Percentiles rank a stretch among this genome's conserved stretches.
These are phyloP conservation scores for Gynandropsis gynandra DNA, from an alignment of 345 rosid species.

Conservation along the genomic window DNA sequence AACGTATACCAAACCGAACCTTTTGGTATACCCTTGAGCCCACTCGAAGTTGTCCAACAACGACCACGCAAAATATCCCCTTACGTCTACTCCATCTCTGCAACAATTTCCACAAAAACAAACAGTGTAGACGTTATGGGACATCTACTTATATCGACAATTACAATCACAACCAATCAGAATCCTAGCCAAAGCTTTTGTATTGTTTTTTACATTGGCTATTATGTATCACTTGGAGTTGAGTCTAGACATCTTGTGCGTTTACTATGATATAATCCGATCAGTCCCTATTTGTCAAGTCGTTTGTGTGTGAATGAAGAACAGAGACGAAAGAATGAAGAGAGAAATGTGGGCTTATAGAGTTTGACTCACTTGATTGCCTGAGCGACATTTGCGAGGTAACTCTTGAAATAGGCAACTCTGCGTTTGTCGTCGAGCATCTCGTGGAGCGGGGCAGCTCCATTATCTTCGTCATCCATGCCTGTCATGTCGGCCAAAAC, in stretches of 20 bases:
- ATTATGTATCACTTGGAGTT: too few species aligned
- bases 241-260: too few species aligned
- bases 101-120: neutral
- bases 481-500: conserved; percentile 38
- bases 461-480: conserved; percentile 84
- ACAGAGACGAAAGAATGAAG: too few species aligned
- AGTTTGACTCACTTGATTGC: conserved; percentile 56
- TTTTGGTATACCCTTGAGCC: conserved; percentile 88
- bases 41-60: conserved; percentile 90
- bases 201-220: too few species aligned
- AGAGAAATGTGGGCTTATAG: conserved; percentile 3
- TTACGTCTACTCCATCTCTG: conserved; percentile 83
- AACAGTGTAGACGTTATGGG: conserved; percentile 3
- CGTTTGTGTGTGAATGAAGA: neutral
- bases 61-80: conserved; percentile 94
- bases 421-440: conserved; percentile 83
- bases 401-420: conserved; percentile 54
- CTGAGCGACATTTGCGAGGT: conserved; percentile 60
- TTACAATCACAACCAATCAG: neutral
- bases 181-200: too few species aligned
- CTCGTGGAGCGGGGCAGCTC: conserved; percentile 50
- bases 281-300: too few species aligned
- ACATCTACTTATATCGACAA: neutral
- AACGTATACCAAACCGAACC: conserved; percentile 78
- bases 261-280: too few species aligned